Percentiles rank a stretch among this genome's conserved stretches.
Conservation (phyloP, 495 filamentous ascomycete genomes). For the Tuber calosporum region DNA sequence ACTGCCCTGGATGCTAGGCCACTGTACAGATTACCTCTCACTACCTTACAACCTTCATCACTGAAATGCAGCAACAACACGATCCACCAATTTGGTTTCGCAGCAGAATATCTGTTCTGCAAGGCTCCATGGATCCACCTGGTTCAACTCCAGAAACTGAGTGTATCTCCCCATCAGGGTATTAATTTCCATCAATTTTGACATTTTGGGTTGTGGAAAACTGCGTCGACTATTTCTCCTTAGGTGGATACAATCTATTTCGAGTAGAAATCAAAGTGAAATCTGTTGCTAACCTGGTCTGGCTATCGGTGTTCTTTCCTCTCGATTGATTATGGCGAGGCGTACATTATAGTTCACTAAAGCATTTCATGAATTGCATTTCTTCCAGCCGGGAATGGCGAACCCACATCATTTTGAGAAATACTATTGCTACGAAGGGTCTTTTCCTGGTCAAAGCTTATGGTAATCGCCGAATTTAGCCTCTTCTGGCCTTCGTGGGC, state of each 20-base stretch:
- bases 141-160: not conserved
- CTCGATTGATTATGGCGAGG: not conserved
- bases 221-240: not conserved
- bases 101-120: not conserved
- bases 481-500: not conserved
- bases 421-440: not conserved
- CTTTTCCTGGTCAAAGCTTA: not conserved
- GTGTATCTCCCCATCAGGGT: not conserved
- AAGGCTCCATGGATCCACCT: not conserved
- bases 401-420: constrained; percentile 12
- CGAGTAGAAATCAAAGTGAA: not conserved
- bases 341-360: not conserved
- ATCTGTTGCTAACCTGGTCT: constrained; percentile 4
- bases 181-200: not conserved
- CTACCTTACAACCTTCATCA: too few species aligned
- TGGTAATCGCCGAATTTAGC: not conserved
- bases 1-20: too few species aligned
- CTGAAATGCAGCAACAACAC: not conserved
- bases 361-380: not conserved
- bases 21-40: too few species aligned
- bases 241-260: not conserved
- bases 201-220: not conserved
- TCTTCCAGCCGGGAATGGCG: not conserved
- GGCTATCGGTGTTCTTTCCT: not conserved
- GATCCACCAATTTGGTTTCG: not conserved